Evolutionary conservation across 805 yeast genomes (phyloP), one percentile per base, ranked within the genome.

Genomic region (Cyberlindnera mrakii): DNA sequence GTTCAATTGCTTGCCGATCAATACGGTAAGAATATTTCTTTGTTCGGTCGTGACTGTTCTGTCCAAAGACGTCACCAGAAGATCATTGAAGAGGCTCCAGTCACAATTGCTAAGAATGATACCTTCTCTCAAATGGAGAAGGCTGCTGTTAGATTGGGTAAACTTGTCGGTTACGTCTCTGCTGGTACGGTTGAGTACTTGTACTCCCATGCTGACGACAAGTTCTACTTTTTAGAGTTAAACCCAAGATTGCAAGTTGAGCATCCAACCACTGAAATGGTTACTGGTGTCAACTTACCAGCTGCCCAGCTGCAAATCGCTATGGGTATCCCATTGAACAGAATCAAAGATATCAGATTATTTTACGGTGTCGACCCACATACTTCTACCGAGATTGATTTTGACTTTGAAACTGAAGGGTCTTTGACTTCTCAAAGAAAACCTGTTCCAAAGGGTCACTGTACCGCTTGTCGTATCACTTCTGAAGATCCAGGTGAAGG

Each of bases 231-330:
- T 67, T 75, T 93, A 64, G 99, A 93, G 71, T 77, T 93, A 64
- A 93, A 93, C 66, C 99, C 99, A 59, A 86, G 99, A 75, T 76
- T 93, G 65, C 99, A 93, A 74, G 99, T 93, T 47, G 99, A 93
- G 76, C 99, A 93, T 75, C 99, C 99, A 59, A 93, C 99, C 36
- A 93, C 99, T 33, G 99, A 93, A 72, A 93, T 93, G 99, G 99
- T 89, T 44, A 84, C 96, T 19, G 99, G 99, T 53, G 97, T 93
- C 42, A 95, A 93, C 63, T 75, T 93, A 63, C 99, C 99, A 25
- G 96, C 97, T 45, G 96, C 99, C 32, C 99, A 93, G 71, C 78
- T 93, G 54, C 99, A 93, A 71, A 87, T 93, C 67, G 98, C 99
- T 50, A 93, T 93, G 99, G 99, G 99, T 78, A 79, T 93, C 47